These are phyloP conservation scores for Bryum argenteum DNA, from an alignment of 225 moss, liverwort and hornwort species.

Conservation along the genomic window DNA sequence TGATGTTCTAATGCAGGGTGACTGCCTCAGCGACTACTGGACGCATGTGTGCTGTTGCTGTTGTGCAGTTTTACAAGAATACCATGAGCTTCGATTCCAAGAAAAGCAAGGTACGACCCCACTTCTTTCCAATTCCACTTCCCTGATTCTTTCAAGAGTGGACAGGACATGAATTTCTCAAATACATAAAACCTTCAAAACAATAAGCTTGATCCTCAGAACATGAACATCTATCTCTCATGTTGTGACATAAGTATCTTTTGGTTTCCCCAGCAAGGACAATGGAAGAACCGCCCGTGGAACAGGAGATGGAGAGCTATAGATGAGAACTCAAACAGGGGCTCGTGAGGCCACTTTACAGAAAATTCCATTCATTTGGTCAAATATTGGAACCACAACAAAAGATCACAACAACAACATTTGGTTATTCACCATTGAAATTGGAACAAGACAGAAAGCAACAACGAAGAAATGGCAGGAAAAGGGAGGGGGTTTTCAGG, in stretches of 20 bases:
- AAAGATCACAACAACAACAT: too few relatives aligned
- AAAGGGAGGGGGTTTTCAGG: too few relatives aligned
- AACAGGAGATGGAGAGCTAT: constrained; percentile 56
- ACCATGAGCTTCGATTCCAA: constrained; percentile 52
- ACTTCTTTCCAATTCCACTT: not conserved
- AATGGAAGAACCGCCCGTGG: constrained; percentile 40
- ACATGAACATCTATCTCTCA: not conserved
- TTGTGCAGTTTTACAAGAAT: constrained; percentile 59
- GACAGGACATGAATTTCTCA: too few relatives aligned
- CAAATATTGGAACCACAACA: too few relatives aligned
- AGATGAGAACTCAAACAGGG: constrained; percentile 12
- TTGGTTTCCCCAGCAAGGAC: constrained; percentile 36
- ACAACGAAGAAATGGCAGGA: too few relatives aligned
- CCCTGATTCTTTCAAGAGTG: too few relatives aligned
- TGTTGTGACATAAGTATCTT: not conserved
- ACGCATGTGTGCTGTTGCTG: constrained; percentile 64
- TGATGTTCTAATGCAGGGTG: constrained; percentile 35
- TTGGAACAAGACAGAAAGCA: too few relatives aligned
- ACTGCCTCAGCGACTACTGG: constrained; percentile 56
- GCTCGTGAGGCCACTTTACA: too few relatives aligned
- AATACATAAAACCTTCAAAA: too few relatives aligned
- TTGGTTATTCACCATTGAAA: too few relatives aligned
- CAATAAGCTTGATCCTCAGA: too few relatives aligned
- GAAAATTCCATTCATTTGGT: too few relatives aligned
- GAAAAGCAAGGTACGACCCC: constrained; percentile 46